Base-by-base conservation (phyloP, 1,284 basidiomycete species). In the Takashimella koratensis region DNA sequence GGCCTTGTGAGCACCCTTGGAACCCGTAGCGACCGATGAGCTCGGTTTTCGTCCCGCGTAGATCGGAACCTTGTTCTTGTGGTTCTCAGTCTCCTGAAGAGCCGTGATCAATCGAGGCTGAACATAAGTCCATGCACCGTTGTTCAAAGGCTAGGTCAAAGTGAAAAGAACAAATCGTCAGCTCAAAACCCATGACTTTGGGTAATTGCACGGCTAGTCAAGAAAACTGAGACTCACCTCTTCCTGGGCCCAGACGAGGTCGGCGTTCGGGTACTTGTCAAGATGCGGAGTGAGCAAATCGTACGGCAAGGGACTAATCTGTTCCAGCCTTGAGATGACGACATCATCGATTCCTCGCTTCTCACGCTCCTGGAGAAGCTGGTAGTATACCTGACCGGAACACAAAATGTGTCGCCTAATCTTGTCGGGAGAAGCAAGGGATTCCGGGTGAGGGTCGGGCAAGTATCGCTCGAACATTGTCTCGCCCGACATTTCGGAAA, bases 251-350 rank as follows among this genome's bases (percentile, higher is more conserved):
- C 91, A 97, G 50, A 91, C 79, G 43, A 96, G 75, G 63, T 89
- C 87, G 24, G 93, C 90, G 73, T 98, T 96, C 60, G 93, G 90
- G 80, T 97, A 98, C 77, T 86, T 86, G 80, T 98, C 95, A 39
- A 97, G 81, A 74, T 94, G 88, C 23, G 89, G 86, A 22, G 87
- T 90, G 62, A 91, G 85, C 52, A 91, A 76, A 67, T 97, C 93
- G 73, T 98, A 98, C 46, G 96, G 94, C 82, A 98, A 88, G 1
- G 95, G 96, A 41, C 89, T 91, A 52, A 98, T 70, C 78, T 98
- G 95, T 76, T 99, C 96, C 47, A 98, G 75, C 52, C 96, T 82
- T 66, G 90, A 93, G 70, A 98, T 97, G 27, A 87, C 95, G 56
- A 98, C 83, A 70, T 98, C 87, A 65, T 89, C 89, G 79, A 94